These are phyloP conservation scores for Hypomontagnella submonticulosa DNA, from an alignment of 495 filamentous ascomycete species.

Conservation along the genomic window DNA sequence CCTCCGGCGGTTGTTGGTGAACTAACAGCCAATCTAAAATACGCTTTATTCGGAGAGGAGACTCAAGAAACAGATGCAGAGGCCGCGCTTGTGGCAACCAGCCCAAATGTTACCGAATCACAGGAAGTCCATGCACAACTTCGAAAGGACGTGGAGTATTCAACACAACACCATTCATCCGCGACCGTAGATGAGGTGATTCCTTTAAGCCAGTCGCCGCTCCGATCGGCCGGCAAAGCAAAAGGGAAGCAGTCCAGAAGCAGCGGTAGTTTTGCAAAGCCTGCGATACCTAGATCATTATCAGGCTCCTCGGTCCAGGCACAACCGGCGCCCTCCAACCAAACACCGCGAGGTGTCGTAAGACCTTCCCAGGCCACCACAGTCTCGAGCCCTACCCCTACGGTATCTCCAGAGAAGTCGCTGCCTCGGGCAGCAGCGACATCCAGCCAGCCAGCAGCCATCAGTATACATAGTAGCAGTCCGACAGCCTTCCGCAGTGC, in stretches of 20 bases:
- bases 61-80: slow-evolving; percentile 19
- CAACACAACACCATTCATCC: slow-evolving; percentile 48
- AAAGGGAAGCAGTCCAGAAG: neutral
- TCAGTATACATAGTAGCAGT: slow-evolving; percentile 30
- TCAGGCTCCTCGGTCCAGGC: slow-evolving; percentile 17
- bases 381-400: slow-evolving; percentile 51
- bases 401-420: slow-evolving; percentile 45
- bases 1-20: slow-evolving; percentile 59
- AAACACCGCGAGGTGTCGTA: slow-evolving; percentile 28
- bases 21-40: slow-evolving; percentile 58
- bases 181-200: slow-evolving; percentile 46
- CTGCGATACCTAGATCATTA: slow-evolving; percentile 24
- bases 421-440: slow-evolving; percentile 35
- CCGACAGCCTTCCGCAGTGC: slow-evolving; percentile 27
- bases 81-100: slow-evolving; percentile 7
- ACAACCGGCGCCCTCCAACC: slow-evolving; percentile 20
- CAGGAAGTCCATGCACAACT: slow-evolving; percentile 62
- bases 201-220: slow-evolving; percentile 48
- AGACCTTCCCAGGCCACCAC: slow-evolving; percentile 60
- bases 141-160: slow-evolving; percentile 55
- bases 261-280: slow-evolving; percentile 26
- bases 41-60: slow-evolving; percentile 51
- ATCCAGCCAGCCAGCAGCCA: slow-evolving; percentile 19
- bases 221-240: slow-evolving; percentile 17
- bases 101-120: slow-evolving; percentile 47